Evolutionary conservation across 1,284 basidiomycete species (phyloP).

Genomic region (Mycena sp.): DNA sequence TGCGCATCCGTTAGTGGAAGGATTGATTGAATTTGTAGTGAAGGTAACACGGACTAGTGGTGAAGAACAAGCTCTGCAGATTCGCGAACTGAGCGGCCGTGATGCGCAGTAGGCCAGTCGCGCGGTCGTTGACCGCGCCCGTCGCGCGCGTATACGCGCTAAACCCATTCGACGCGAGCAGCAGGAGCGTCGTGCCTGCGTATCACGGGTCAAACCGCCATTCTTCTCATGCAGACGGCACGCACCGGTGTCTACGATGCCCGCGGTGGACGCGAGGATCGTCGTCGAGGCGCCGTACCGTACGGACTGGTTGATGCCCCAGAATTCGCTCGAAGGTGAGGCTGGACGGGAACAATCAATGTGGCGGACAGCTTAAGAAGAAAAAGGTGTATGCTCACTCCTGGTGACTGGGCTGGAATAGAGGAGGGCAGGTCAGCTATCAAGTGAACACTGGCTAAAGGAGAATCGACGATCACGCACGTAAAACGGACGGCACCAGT

Average conservation of each 20-base stretch:
- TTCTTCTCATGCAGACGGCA: too few relatives aligned
- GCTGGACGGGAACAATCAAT: slow-evolving; percentile 30
- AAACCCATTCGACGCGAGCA: slow-evolving; percentile 61
- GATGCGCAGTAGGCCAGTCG: slow-evolving; percentile 54
- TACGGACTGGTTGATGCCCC: slow-evolving; percentile 64
- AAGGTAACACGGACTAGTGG: slow-evolving; percentile 38
- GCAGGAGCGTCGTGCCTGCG: slow-evolving; percentile 45
- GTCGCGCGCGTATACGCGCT: slow-evolving; percentile 57
- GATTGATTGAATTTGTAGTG: too few relatives aligned
- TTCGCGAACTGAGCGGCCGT: slow-evolving; percentile 48
- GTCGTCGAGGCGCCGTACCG: slow-evolving; percentile 44
- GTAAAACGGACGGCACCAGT: slow-evolving; percentile 50
- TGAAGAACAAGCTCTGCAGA: slow-evolving; percentile 54
- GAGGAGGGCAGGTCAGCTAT: slow-evolving; percentile 5
- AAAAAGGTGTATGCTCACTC: not conserved
- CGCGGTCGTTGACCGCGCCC: slow-evolving; percentile 57
- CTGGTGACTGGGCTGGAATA: slow-evolving; percentile 57
- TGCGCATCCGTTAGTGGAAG: not conserved
- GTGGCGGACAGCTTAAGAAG: not conserved
- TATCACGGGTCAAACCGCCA: too few relatives aligned
- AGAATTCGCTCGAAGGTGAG: slow-evolving; percentile 55
- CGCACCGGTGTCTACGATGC: slow-evolving; percentile 69
- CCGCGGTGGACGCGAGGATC: slow-evolving; percentile 51
- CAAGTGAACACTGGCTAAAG: not conserved
- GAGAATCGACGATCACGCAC: slow-evolving; percentile 16